Conservation (phyloP, 305 asterid genomes). For the Fraxinus sp. region DNA sequence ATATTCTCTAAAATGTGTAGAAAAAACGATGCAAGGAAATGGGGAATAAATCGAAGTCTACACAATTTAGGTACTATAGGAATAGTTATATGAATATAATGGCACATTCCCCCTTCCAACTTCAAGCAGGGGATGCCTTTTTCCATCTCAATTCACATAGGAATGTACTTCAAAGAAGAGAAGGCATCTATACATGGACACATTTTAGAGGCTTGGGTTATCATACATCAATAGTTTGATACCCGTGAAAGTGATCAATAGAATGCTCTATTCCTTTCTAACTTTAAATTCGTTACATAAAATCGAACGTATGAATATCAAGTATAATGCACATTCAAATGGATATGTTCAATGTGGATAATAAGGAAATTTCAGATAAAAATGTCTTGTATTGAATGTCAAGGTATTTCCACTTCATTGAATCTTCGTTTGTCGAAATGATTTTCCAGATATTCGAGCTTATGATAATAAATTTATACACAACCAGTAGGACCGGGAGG, state of each 20-base stretch:
- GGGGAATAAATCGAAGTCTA: neutral
- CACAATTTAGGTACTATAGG: neutral
- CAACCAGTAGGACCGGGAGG: constrained; percentile 28
- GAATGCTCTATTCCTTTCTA: neutral
- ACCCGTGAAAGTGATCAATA: neutral
- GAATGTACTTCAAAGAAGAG: neutral
- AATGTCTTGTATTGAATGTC: neutral
- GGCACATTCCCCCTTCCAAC: neutral
- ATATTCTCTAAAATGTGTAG: neutral
- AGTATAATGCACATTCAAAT: neutral
- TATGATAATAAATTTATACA: neutral
- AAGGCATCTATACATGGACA: neutral
- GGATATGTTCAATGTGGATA: neutral
- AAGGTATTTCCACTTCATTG: neutral
- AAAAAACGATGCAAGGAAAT: neutral
- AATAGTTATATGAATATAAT: neutral
- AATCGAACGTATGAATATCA: neutral
- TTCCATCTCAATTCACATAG: neutral
- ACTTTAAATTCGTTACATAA: neutral
- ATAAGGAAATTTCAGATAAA: neutral
- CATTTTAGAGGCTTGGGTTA: neutral
- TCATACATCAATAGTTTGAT: neutral
- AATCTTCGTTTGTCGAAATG: neutral
- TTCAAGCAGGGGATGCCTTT: neutral
- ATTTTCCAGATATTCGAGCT: neutral